Conservation (phyloP, 345 rosid genomes). For the Conringia planisiliqua region DNA sequence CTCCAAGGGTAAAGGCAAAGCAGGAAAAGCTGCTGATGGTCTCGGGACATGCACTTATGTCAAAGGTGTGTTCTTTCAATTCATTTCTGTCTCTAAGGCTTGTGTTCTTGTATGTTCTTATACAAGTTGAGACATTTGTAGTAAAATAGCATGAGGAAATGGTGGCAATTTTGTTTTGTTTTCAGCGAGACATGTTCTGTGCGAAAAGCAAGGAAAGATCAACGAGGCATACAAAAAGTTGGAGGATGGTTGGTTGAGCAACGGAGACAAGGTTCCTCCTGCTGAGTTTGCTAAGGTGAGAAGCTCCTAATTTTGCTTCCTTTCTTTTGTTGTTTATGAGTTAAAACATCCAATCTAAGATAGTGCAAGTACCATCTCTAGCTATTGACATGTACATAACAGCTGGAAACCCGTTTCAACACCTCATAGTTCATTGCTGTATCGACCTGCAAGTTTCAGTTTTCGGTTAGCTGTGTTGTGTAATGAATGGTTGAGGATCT, state of each 20-base stretch:
- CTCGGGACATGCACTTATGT: constrained; percentile 97
- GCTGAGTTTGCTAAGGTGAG: constrained; percentile 96
- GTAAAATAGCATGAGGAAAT: background rate
- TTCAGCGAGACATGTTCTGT: constrained; percentile 79
- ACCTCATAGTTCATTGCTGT: background rate
- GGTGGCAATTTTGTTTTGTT: constrained; percentile 11
- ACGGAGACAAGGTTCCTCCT: constrained; percentile 94
- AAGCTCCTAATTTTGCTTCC: background rate
- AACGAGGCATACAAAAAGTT: constrained; percentile 94
- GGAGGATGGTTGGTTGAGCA: constrained; percentile 90
- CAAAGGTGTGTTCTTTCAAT: constrained; percentile 51
- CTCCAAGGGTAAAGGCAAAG: constrained; percentile 94
- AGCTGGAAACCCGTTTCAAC: background rate
- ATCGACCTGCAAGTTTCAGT: background rate
- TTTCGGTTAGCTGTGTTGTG: background rate
- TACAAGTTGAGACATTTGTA: background rate
- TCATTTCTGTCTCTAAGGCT: background rate
- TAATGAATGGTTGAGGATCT: background rate
- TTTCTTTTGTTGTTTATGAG: background rate
- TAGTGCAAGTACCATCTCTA: background rate
- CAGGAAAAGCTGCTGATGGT: constrained; percentile 79
- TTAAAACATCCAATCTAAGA: background rate
- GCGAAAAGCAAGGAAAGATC: constrained; percentile 96
- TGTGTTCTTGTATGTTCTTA: background rate
- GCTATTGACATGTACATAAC: background rate